Base-by-base conservation (phyloP, 805 yeast genomes). In the Blastobotrys parvus region DNA sequence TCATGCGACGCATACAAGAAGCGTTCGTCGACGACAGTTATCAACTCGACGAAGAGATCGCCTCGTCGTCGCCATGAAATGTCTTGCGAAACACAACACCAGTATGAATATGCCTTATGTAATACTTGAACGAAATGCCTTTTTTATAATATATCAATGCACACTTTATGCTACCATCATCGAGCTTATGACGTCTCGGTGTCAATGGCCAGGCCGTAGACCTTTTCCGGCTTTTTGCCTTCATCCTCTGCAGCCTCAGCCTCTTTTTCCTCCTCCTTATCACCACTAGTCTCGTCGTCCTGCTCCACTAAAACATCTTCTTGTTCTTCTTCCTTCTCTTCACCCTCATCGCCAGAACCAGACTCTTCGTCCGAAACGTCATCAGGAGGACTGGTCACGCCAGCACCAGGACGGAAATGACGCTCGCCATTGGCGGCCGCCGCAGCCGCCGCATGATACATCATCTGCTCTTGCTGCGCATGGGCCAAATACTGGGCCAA, bases 401-500 rank as follows among this genome's bases (percentile, higher is more conserved):
- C n/a, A n/a, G n/a, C n/a, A n/a, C n/a, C n/a, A n/a, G n/a, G 29
- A 7, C 29, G 10, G 11, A 8, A 25, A 8, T 25, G 10, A 25
- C 11, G 7, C 7, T 11, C 29, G 11, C 18, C 25, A 23, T 27
- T 18, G 19, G 39, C 16, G 10, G 25, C 22, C 11, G 23, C 33
- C 10, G 51, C 51, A 18, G 55, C 55, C 27, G 46, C 44, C 8
- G 53, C 48, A 1, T 52, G 52, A 39, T 52, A 52, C 46, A 52
- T 42, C 45, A 48, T 50, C 29, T 51, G 49, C 40, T 81, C 80
- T 46, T 77, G 81, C 52, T 79, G 84, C 4, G 80, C 67, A 57
- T 78, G 82, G n/a, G 85, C 83, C 51, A 82, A 65, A 56, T 81
- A 82, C 55, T 81, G 87, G 0, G 86, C 81, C 86, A 82, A 80